Evolutionary conservation across 2,329 filamentous ascomycete species (phyloP).

Genomic region (Ophiocordyceps camponoti-saundersi): DNA sequence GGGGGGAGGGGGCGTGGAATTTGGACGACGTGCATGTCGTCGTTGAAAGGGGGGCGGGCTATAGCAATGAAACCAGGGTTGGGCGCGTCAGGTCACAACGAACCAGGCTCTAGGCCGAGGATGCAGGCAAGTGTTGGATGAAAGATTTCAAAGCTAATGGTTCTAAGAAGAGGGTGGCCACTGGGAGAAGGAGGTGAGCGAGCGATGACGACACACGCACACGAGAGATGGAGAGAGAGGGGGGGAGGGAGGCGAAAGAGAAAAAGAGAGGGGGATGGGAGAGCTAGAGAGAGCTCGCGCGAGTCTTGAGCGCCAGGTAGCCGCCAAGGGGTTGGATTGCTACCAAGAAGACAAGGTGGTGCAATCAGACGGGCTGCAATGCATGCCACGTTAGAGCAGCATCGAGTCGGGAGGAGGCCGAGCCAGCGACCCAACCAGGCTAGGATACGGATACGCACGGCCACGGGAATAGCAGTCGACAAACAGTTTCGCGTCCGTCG

Average conservation of each 20-base stretch:
- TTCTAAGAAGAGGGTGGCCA: neutral
- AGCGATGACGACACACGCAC: too few relatives aligned
- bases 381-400: neutral
- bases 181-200: neutral
- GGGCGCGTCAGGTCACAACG: constrained; percentile 1
- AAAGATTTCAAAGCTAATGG: neutral
- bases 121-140: neutral
- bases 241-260: too few relatives aligned
- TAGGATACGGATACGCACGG: neutral
- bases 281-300: neutral
- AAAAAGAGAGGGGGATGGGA: too few relatives aligned
- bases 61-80: neutral
- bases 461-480: neutral
- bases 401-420: neutral
- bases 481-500: neutral
- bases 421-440: neutral
- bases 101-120: neutral
- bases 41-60: neutral
- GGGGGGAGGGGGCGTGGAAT: constrained; percentile 11
- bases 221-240: too few relatives aligned
- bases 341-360: neutral
- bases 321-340: neutral
- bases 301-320: neutral
- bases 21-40: neutral
- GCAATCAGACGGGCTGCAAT: neutral